Percentiles rank a stretch among this genome's conserved stretches.
phyloP scores from a whole-genome alignment of 768 basidiomycete genomes.

The Termitomyces sp. region DNA sequence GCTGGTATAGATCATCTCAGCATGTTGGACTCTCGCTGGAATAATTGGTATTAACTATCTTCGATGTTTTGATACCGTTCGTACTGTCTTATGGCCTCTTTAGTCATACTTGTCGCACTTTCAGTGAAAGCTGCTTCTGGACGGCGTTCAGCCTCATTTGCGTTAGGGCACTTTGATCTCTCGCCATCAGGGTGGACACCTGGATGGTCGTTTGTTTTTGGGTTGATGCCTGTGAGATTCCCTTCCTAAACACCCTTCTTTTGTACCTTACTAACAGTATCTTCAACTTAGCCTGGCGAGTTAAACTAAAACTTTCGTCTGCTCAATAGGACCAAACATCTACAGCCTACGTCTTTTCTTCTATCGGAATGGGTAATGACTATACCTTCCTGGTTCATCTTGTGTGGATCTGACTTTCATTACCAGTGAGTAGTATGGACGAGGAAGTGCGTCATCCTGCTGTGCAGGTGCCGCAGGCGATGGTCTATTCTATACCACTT shows the following conservation, averaged over 20 bases:
- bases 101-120: constrained; percentile 50
- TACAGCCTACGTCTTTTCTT: constrained; percentile 49
- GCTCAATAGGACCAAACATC: neutral
- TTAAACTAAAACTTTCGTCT: neutral
- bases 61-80: neutral
- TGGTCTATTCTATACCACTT: constrained; percentile 49
- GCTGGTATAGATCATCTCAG: constrained; percentile 40
- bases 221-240: constrained; percentile 44
- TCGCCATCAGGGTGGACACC: constrained; percentile 61
- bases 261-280: neutral
- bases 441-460: constrained; percentile 62
- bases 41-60: constrained; percentile 33
- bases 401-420: neutral
- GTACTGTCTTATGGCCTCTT: neutral
- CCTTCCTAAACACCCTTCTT: neutral
- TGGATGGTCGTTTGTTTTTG: constrained; percentile 67
- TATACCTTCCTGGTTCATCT: neutral
- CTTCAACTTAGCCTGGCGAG: constrained; percentile 25
- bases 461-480: constrained; percentile 46
- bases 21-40: constrained; percentile 58
- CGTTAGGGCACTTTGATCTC: constrained; percentile 51
- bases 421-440: constrained; percentile 57
- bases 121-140: constrained; percentile 53
- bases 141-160: constrained; percentile 48
- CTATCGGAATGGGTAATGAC: constrained; percentile 56